Percentiles rank a stretch among this genome's conserved stretches.
Evolutionary conservation across 208 protist genomes (phyloP).

Genomic region (Wallacemonas sp.): DNA sequence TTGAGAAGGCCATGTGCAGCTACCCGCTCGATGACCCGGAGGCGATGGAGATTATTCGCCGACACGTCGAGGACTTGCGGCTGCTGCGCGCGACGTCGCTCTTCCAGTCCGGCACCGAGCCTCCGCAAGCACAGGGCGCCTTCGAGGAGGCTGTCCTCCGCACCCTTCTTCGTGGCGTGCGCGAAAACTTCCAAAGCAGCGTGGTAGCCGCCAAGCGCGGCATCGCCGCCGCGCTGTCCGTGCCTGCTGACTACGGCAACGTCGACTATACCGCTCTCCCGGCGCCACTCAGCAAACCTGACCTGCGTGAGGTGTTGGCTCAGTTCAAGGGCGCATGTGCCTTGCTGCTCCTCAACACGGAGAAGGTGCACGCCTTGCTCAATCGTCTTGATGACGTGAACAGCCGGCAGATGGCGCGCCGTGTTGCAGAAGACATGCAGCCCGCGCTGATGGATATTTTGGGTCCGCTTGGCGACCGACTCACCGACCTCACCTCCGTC

Average conservation of each 20-base stretch:
- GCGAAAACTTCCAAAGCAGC: conserved; percentile 44
- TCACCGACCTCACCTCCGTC: conserved; percentile 43
- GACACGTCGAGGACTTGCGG: conserved; percentile 76
- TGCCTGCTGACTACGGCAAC: conserved; percentile 38
- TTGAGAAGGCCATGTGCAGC: conserved; percentile 65
- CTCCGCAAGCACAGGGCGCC: conserved; percentile 19
- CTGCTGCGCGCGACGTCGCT: conserved; percentile 79
- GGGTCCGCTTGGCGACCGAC: conserved; percentile 32
- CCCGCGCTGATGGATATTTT: conserved; percentile 74
- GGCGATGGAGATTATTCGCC: conserved; percentile 71
- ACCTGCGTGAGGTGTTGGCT: conserved; percentile 67
- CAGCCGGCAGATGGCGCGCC: conserved; percentile 28
- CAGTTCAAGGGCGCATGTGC: conserved; percentile 82
- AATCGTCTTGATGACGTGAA: conserved; percentile 27
- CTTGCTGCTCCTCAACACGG: conserved; percentile 55
- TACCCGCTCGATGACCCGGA: conserved; percentile 78
- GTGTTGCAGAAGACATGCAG: conserved; percentile 66
- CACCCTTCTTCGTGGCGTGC: conserved; percentile 67
- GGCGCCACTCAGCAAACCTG: conserved; percentile 33
- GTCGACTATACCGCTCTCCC: conserved; percentile 33
- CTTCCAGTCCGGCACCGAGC: conserved; percentile 25
- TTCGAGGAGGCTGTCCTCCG: conserved; percentile 66
- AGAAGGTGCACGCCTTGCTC: conserved; percentile 40
- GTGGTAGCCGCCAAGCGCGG: conserved; percentile 52
- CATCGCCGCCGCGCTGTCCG: conserved; percentile 42